Conservation (phyloP, 768 basidiomycete species). For the Mycena alexandri region DNA sequence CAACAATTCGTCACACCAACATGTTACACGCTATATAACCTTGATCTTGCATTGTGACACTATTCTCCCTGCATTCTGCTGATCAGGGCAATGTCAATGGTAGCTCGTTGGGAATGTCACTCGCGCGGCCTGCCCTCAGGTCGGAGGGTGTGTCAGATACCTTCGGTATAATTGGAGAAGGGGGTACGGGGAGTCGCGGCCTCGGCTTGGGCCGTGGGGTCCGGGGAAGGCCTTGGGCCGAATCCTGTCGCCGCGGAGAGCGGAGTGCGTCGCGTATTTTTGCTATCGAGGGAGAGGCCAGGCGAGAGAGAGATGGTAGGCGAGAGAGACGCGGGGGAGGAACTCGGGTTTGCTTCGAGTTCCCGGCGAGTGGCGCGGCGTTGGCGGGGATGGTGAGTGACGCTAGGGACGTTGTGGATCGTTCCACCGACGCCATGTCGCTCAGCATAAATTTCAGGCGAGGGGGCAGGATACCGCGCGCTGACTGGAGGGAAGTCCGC, state of each 20-base stretch:
- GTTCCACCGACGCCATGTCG: slow-evolving; percentile 3
- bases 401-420: background rate
- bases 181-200: background rate
- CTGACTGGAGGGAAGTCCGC: slow-evolving; percentile 2
- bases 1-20: background rate
- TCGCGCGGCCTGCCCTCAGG: background rate
- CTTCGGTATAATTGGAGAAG: background rate
- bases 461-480: slow-evolving; percentile 14
- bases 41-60: background rate
- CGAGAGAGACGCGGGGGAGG: slow-evolving; percentile 31
- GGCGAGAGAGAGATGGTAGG: slow-evolving; percentile 20
- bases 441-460: slow-evolving; percentile 3
- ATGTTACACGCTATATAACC: background rate
- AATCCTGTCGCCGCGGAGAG: slow-evolving; percentile 17
- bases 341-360: slow-evolving; percentile 27
- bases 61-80: slow-evolving; percentile 4
- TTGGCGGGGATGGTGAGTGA: background rate
- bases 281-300: slow-evolving; percentile 19
- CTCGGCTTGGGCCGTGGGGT: slow-evolving; percentile 11
- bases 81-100: background rate
- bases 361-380: background rate
- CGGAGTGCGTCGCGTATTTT: slow-evolving; percentile 23
- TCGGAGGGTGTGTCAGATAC: too few species aligned
- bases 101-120: slow-evolving; percentile 11
- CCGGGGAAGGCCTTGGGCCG: slow-evolving; percentile 2